phyloP scores from a whole-genome alignment of 768 basidiomycete species.

The Chlorophyllum brunneum region DNA sequence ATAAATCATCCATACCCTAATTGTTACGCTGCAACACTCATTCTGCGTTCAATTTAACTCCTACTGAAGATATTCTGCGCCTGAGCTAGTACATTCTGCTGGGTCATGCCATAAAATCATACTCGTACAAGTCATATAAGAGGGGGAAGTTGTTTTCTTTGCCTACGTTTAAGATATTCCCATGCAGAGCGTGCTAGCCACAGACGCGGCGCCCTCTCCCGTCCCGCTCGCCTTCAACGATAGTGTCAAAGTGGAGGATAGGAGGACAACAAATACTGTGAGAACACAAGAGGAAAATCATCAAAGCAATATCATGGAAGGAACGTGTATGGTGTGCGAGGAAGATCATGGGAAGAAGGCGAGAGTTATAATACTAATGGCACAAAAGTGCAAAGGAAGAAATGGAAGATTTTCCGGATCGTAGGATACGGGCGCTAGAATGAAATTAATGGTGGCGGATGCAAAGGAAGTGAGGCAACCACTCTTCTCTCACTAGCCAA shows the following conservation, averaged over 20 bases:
- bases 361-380: constrained; percentile 9
- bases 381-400: constrained; percentile 12
- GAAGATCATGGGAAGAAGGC: constrained; percentile 11
- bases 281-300: constrained; percentile 9
- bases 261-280: constrained; percentile 59
- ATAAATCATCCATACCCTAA: background rate
- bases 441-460: constrained; percentile 12
- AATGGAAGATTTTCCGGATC: constrained; percentile 13
- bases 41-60: constrained; percentile 6
- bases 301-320: constrained; percentile 15
- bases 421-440: constrained; percentile 10
- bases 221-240: constrained; percentile 53
- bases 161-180: constrained; percentile 8
- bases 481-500: constrained; percentile 3
- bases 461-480: constrained; percentile 16
- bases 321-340: constrained; percentile 15
- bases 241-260: constrained; percentile 51
- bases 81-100: constrained; percentile 8
- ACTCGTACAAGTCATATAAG: background rate
- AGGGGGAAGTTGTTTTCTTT: background rate
- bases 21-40: background rate
- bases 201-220: constrained; percentile 70
- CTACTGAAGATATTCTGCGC: constrained; percentile 1
- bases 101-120: constrained; percentile 5
- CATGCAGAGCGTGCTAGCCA: constrained; percentile 14